phyloP scores from a whole-genome alignment of 2,329 filamentous ascomycete genomes.

The Claviceps paspali region DNA sequence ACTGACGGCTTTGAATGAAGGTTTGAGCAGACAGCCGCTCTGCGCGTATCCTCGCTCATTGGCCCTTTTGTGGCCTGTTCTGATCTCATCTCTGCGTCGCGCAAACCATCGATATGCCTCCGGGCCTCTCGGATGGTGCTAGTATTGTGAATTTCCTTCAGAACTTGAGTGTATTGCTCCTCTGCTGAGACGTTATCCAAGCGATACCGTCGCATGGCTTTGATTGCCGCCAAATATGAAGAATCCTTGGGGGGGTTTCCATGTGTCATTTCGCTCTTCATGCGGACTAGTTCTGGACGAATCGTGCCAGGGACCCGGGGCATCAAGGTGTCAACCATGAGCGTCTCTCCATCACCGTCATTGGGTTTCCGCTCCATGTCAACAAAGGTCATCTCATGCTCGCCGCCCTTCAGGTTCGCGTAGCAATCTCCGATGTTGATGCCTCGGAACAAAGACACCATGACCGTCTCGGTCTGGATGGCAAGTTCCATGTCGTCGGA shows the following conservation, averaged over 20 bases:
- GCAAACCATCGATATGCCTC: not conserved
- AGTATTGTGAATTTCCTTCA: not conserved
- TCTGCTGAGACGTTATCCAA: conserved; percentile 1
- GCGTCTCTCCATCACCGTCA: not conserved
- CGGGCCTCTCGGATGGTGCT: conserved; percentile 1
- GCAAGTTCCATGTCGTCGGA: conserved; percentile 4
- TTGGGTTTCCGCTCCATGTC: not conserved
- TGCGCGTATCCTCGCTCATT: not conserved
- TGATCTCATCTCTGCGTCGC: not conserved
- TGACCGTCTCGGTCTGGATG: conserved; percentile 3
- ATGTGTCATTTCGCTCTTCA: conserved; percentile 5
- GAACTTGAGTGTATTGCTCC: conserved; percentile 1
- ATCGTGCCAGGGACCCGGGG: not conserved
- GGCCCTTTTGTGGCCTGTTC: not conserved
- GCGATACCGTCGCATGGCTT: conserved; percentile 2
- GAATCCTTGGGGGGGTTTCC: conserved; percentile 3
- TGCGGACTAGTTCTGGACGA: not conserved
- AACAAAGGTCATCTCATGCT: conserved; percentile 2
- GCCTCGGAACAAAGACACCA: conserved; percentile 3
- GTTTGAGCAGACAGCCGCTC: conserved; percentile 3
- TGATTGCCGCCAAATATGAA: not conserved
- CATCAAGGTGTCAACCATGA: not conserved
- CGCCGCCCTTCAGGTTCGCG: conserved; percentile 4
- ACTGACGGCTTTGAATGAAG: conserved; percentile 4
- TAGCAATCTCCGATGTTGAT: conserved; percentile 5